Evolutionary conservation across 2,329 filamentous ascomycete species (phyloP).

Genomic region (Fusarium incarnatum): DNA sequence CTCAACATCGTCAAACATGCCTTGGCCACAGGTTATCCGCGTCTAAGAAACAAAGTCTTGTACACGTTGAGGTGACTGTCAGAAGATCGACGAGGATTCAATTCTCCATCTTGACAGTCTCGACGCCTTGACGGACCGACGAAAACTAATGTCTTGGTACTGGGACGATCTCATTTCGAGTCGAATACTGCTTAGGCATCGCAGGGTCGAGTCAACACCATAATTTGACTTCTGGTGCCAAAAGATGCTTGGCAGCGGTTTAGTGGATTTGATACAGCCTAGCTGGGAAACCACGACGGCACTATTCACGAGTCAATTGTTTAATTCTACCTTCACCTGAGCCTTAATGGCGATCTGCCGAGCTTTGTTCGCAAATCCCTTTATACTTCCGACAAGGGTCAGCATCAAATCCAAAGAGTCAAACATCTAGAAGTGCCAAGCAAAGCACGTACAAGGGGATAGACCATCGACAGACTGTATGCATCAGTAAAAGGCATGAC

Average conservation of each 20-base stretch:
- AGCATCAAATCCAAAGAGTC: slow-evolving; percentile 3
- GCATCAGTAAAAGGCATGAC: neutral
- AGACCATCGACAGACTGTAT: slow-evolving; percentile 1
- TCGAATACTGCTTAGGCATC: neutral
- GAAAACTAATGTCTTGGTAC: slow-evolving; percentile 9
- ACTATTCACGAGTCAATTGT: slow-evolving; percentile 26
- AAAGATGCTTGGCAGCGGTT: slow-evolving; percentile 31
- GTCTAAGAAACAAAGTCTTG: slow-evolving; percentile 32
- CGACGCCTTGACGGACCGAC: slow-evolving; percentile 4
- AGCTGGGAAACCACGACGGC: slow-evolving; percentile 17
- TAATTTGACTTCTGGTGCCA: slow-evolving; percentile 27
- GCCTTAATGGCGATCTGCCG: slow-evolving; percentile 39
- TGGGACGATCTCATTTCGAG: neutral
- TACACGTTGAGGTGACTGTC: slow-evolving; percentile 30
- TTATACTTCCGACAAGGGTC: slow-evolving; percentile 20
- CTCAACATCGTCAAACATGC: slow-evolving; percentile 12
- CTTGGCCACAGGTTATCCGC: slow-evolving; percentile 23
- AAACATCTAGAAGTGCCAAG: slow-evolving; percentile 24
- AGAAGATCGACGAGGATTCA: slow-evolving; percentile 34
- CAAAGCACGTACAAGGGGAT: neutral
- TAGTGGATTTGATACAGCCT: slow-evolving; percentile 8
- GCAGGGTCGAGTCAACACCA: slow-evolving; percentile 19
- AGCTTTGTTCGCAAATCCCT: slow-evolving; percentile 21
- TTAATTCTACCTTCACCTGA: slow-evolving; percentile 33
- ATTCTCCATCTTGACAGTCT: slow-evolving; percentile 8